These are phyloP conservation scores for Cordyceps cateniannulata DNA, from an alignment of 2,329 filamentous ascomycete genomes.

Conservation along the genomic window DNA sequence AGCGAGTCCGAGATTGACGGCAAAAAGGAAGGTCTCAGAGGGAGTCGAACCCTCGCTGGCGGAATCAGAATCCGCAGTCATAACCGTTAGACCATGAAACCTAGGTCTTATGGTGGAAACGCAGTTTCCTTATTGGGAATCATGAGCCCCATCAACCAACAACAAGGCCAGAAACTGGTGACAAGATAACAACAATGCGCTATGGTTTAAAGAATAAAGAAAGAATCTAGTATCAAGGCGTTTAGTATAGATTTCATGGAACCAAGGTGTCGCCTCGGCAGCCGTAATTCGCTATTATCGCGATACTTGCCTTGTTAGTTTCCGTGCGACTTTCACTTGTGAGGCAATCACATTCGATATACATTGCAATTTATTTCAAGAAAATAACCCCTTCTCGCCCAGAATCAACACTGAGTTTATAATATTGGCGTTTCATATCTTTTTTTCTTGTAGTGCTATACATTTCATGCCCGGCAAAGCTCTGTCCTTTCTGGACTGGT, in stretches of 20 bases:
- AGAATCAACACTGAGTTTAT: no score
- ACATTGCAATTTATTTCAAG: background rate
- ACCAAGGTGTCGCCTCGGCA: no score
- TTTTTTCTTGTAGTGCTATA: background rate
- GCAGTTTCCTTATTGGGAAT: background rate
- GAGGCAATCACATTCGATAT: background rate
- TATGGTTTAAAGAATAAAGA: background rate
- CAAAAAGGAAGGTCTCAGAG: conserved; percentile 12
- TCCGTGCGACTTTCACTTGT: no score
- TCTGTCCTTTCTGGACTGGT: background rate
- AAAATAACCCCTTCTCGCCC: background rate
- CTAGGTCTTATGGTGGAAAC: background rate
- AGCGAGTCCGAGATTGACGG: no score
- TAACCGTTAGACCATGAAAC: conserved; percentile 14
- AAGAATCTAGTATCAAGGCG: background rate
- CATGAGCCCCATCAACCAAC: conserved; percentile 30
- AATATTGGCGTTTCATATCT: no score
- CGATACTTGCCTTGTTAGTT: no score
- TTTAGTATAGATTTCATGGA: background rate
- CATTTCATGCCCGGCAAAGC: background rate
- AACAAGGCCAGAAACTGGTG: no score
- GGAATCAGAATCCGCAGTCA: conserved; percentile 15
- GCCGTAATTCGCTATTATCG: no score
- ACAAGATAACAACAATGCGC: background rate
- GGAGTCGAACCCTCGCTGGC: conserved; percentile 15